Base-by-base conservation (phyloP, 2,329 filamentous ascomycete species). In the Raffaelea arxii region DNA sequence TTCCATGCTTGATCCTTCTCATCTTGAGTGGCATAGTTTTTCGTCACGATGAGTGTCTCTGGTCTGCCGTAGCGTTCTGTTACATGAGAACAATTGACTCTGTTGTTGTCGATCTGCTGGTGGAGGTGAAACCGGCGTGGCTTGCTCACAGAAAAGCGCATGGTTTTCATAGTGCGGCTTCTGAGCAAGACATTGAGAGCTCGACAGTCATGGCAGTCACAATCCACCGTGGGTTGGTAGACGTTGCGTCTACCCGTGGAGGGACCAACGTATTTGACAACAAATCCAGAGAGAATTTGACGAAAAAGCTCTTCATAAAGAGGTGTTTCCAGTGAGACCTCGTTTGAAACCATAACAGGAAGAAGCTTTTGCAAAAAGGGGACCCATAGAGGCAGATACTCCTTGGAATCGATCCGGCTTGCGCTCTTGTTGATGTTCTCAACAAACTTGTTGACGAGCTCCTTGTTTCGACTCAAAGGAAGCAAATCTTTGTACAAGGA, bases 21-120 rank as follows among this genome's bases (percentile, higher is more conserved):
- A 1, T 30, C 35, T 14, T 27, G 25, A 24, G 30, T 10, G 16
- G 2, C 32, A 14, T 25, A 39, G 21, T 25, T 41, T 27, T 46
- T 46, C 19, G 21, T 24, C 16, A 46, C 44, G 25, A 46, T 25
- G 9, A 46, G 25, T 22, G 37, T 46, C 14, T 46, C 19, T n/a
- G 44, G 44, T 7, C 37, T 41, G 37, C 44, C 44, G 21, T 14
- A 1, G 3, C 37, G 44, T 11, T 46, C 44, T 19, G 44, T 46
- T 14, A 25, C n/a, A 16, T 41, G 37, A 4, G 16, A 2, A 11
- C 44, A 46, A 27, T 46, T 38, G 19, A 46, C 21, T 4, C 18
- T 19, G 25, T 7, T n/a, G 9, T 18, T 7, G 10, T 46, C 37
- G 16, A 46, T 25, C 24, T 35, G 7, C 6, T 30, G 11, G 37